Evolutionary conservation across 2,329 filamentous ascomycete species (phyloP).

Genomic region (Cordyceps militaris): DNA sequence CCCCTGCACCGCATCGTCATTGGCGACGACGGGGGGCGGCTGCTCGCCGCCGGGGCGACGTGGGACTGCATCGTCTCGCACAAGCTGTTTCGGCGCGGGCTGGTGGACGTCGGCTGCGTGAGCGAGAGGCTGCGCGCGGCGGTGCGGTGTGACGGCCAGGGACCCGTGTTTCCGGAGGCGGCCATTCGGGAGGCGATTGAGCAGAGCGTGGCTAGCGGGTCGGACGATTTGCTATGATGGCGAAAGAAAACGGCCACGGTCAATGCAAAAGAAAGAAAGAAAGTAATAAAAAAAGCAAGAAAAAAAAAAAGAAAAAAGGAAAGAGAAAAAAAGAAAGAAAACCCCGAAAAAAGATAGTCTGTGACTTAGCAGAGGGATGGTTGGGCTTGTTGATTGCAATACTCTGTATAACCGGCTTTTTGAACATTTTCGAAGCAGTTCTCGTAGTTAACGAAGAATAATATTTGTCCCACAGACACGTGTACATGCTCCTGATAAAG

Average conservation of each 20-base stretch:
- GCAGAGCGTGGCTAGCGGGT: slow-evolving; percentile 67
- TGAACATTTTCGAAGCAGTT: too few relatives aligned
- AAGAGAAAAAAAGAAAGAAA: background rate
- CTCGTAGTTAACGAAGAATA: too few relatives aligned
- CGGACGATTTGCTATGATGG: slow-evolving; percentile 59
- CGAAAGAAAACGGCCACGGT: background rate
- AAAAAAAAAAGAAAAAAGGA: too few relatives aligned
- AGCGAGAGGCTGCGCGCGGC: slow-evolving; percentile 68
- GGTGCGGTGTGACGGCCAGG: slow-evolving; percentile 78
- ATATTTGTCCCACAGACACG: too few relatives aligned
- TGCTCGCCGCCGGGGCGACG: slow-evolving; percentile 69
- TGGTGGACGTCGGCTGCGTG: slow-evolving; percentile 75
- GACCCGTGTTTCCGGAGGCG: slow-evolving; percentile 78
- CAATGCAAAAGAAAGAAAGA: background rate
- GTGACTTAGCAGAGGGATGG: too few relatives aligned
- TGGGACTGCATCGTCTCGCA: slow-evolving; percentile 88
- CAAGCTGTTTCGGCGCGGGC: slow-evolving; percentile 65
- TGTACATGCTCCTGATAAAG: too few relatives aligned
- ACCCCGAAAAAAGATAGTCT: too few relatives aligned
- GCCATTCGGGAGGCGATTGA: slow-evolving; percentile 69
- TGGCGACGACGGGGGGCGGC: slow-evolving; percentile 56
- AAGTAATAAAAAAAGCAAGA: too few relatives aligned
- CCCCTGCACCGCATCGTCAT: slow-evolving; percentile 63
- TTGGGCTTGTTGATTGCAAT: too few relatives aligned
- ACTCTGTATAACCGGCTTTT: too few relatives aligned